A percentile compares a stretch with the other conserved stretches of the same genome.
phyloP scores from a whole-genome alignment of 768 basidiomycete genomes.

The Trametes punicea region DNA sequence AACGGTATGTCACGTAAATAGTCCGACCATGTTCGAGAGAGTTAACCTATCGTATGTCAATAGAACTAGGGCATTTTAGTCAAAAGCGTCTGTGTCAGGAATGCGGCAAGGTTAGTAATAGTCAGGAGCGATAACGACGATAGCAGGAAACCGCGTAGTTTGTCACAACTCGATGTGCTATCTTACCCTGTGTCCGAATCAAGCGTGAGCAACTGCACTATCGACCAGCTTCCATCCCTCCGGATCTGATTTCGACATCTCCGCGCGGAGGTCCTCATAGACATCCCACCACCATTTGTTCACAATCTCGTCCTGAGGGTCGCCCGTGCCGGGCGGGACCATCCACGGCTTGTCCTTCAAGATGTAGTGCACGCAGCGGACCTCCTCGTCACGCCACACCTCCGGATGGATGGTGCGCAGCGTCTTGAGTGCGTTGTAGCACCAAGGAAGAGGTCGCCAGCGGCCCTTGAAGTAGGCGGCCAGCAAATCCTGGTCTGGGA shows the following conservation, averaged over 20 bases:
- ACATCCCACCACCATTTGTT: constrained; percentile 83
- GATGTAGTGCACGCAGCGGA: constrained; percentile 87
- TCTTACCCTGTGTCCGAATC: too few relatives aligned
- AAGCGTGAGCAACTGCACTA: constrained; percentile 41
- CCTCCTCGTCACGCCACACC: constrained; percentile 83
- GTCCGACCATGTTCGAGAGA: too few relatives aligned
- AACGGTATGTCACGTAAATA: too few relatives aligned
- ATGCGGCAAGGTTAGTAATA: too few relatives aligned
- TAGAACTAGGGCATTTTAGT: too few relatives aligned
- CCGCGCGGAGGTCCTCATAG: constrained; percentile 40
- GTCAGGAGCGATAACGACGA: too few relatives aligned
- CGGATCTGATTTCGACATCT: constrained; percentile 42
- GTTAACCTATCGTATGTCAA: too few relatives aligned
- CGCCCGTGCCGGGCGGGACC: constrained; percentile 41
- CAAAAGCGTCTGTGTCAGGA: too few relatives aligned
- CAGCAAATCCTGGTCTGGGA: constrained; percentile 93
- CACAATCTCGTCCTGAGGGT: constrained; percentile 44
- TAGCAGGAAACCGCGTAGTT: too few relatives aligned
- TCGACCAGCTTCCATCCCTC: constrained; percentile 50
- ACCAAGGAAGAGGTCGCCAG: constrained; percentile 81
- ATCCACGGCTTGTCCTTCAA: constrained; percentile 86
- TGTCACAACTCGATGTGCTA: too few relatives aligned
- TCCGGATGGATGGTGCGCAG: constrained; percentile 64
- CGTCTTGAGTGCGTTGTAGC: constrained; percentile 93
- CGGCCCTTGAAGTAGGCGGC: constrained; percentile 72